Evolutionary conservation across 1,139 yeast species (phyloP).

Genomic region (Ogataea hybrid): DNA sequence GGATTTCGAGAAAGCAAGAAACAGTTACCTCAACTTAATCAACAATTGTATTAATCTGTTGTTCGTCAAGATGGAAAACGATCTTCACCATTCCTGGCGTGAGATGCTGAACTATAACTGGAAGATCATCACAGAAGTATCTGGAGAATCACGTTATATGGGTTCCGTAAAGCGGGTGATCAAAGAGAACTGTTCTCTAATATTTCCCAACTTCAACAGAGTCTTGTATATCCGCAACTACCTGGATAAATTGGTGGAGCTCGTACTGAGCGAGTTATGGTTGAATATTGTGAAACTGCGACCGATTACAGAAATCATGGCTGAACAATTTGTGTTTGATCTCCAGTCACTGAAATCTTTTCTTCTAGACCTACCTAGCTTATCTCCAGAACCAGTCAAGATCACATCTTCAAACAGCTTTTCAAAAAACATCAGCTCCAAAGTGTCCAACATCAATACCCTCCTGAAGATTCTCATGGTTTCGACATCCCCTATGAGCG

Average conservation of each 20-base stretch:
- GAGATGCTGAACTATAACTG: conserved; percentile 83
- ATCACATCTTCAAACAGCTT: conserved; percentile 39
- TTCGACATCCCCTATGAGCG: conserved; percentile 62
- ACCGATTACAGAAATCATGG: conserved; percentile 67
- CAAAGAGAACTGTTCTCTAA: conserved; percentile 43
- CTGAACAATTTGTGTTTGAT: conserved; percentile 82
- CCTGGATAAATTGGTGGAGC: conserved; percentile 74
- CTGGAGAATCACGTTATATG: conserved; percentile 71
- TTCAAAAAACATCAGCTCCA: conserved; percentile 48
- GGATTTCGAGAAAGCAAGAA: conserved; percentile 55
- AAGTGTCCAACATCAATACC: conserved; percentile 53
- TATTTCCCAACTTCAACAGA: conserved; percentile 62
- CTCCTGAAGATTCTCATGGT: conserved; percentile 66
- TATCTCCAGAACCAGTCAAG: conserved; percentile 30
- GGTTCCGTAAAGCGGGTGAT: conserved; percentile 53
- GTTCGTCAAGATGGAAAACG: conserved; percentile 57
- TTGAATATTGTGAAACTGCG: conserved; percentile 55
- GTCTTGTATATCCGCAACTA: conserved; percentile 71
- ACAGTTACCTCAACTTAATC: conserved; percentile 56
- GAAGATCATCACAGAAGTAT: conserved; percentile 59
- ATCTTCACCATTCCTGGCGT: conserved; percentile 74
- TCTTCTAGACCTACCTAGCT: conserved; percentile 51
- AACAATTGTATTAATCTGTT: conserved; percentile 57
- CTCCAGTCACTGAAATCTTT: conserved; percentile 58
- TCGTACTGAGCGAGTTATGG: conserved; percentile 55